Percentiles rank a stretch among this genome's conserved stretches.
Conservation (phyloP, 1,139 yeast species). For the Taphrina deformans region DNA sequence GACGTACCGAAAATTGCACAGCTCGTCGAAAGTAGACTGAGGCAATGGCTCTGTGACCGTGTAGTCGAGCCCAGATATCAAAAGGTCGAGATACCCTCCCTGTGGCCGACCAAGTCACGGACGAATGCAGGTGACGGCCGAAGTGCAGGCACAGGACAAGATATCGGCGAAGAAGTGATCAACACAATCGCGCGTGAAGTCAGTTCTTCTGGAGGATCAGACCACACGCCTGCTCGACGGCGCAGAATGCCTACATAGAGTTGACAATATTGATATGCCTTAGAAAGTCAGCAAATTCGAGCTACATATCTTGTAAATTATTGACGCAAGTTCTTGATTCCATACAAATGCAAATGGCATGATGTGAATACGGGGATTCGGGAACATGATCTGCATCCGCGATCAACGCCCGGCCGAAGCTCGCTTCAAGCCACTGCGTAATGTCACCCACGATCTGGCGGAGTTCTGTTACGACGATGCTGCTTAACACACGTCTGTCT, state of each 20-base stretch:
- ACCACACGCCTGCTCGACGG: neutral
- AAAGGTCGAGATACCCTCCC: conserved; percentile 74
- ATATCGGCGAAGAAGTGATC: conserved; percentile 12
- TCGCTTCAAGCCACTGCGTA: neutral
- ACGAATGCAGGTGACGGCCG: conserved; percentile 20
- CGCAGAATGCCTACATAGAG: neutral
- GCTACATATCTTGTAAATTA: no score
- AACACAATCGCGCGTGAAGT: conserved; percentile 15
- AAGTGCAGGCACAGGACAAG: neutral
- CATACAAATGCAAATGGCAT: no score
- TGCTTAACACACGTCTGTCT: no score
- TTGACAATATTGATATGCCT: no score
- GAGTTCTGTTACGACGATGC: no score
- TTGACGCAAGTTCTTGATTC: no score
- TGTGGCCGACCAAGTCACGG: conserved; percentile 55
- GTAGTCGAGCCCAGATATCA: conserved; percentile 93
- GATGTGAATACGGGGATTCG: no score
- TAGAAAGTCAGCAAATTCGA: no score
- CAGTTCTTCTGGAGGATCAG: neutral
- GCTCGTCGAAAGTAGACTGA: conserved; percentile 73
- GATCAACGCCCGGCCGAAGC: neutral
- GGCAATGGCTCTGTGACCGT: conserved; percentile 88
- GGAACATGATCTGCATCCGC: neutral
- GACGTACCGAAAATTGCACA: conserved; percentile 90
- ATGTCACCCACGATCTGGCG: no score